A percentile compares a stretch with the other conserved stretches of the same genome.
Evolutionary conservation across 1,139 yeast genomes (phyloP).

Genomic region (Sugiyamaella neomexicana): DNA sequence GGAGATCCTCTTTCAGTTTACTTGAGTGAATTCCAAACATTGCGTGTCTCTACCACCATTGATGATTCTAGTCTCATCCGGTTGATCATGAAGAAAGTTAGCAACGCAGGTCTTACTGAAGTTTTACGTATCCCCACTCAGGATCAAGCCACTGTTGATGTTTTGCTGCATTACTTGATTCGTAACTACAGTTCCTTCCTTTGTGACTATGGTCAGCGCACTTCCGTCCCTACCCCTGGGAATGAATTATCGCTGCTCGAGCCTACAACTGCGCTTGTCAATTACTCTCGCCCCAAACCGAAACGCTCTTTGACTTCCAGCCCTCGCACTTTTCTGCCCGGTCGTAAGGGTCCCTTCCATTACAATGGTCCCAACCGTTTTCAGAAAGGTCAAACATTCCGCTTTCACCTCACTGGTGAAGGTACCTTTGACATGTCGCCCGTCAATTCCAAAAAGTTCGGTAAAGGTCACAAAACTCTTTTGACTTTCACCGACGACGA

Average conservation of each 20-base stretch:
- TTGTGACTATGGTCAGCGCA: not conserved
- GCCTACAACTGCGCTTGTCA: not conserved
- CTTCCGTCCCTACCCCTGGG: not conserved
- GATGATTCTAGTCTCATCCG: not conserved
- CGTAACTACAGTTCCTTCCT: not conserved
- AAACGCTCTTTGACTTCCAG: not conserved
- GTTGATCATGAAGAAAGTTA: not conserved
- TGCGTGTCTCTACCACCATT: not conserved
- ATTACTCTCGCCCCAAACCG: not conserved
- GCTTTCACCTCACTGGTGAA: too few species aligned
- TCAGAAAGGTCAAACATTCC: too few species aligned
- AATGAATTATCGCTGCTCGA: not conserved
- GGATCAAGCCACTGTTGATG: not conserved
- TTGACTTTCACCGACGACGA: too few species aligned
- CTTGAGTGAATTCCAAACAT: not conserved
- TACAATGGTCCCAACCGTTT: too few species aligned
- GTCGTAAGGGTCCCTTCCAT: too few species aligned
- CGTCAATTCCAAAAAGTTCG: too few species aligned
- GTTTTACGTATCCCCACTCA: not conserved
- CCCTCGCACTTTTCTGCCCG: not conserved
- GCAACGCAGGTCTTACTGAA: not conserved
- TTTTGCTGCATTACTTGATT: not conserved
- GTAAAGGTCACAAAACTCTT: too few species aligned
- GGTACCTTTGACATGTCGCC: too few species aligned
- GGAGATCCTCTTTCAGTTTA: not conserved